phyloP scores from a whole-genome alignment of 371 early-diverging fungal species.

The Gilbertella persicaria region DNA sequence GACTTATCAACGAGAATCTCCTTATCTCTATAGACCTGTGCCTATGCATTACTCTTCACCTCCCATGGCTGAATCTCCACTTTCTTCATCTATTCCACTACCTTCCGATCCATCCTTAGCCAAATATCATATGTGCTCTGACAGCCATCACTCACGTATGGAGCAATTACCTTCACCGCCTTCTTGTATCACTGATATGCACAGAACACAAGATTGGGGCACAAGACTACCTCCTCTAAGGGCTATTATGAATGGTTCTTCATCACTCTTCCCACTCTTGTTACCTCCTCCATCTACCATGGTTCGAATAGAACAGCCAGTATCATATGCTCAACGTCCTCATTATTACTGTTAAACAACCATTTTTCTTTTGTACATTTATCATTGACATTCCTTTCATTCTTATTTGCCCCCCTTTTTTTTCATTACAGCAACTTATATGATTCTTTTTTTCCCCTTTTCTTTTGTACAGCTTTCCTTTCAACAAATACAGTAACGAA shows the following conservation, averaged over 20 bases:
- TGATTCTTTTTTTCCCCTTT: too few species aligned
- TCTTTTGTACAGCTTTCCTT: too few species aligned
- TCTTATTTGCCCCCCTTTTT: too few species aligned
- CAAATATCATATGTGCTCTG: not conserved
- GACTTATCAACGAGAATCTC: not conserved
- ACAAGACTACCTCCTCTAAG: constrained; percentile 23
- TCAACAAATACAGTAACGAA: too few species aligned
- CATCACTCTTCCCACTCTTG: constrained; percentile 8
- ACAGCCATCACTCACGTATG: not conserved
- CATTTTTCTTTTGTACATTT: too few species aligned
- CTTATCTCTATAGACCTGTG: not conserved
- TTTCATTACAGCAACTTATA: too few species aligned
- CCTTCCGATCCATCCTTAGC: not conserved
- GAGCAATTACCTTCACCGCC: constrained; percentile 14
- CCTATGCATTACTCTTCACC: not conserved
- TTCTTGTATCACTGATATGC: constrained; percentile 2
- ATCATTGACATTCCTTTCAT: too few species aligned
- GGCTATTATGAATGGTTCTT: constrained; percentile 21
- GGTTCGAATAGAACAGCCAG: too few species aligned
- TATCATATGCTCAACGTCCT: too few species aligned
- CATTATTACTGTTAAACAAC: too few species aligned
- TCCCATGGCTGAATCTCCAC: not conserved
- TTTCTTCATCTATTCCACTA: too few species aligned
- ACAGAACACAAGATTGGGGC: constrained; percentile 4
- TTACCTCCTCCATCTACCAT: constrained; percentile 5